Evolutionary conservation across 768 basidiomycete genomes (phyloP), one percentile per base, ranked within the genome.

Genomic region (Obba rivulosa): DNA sequence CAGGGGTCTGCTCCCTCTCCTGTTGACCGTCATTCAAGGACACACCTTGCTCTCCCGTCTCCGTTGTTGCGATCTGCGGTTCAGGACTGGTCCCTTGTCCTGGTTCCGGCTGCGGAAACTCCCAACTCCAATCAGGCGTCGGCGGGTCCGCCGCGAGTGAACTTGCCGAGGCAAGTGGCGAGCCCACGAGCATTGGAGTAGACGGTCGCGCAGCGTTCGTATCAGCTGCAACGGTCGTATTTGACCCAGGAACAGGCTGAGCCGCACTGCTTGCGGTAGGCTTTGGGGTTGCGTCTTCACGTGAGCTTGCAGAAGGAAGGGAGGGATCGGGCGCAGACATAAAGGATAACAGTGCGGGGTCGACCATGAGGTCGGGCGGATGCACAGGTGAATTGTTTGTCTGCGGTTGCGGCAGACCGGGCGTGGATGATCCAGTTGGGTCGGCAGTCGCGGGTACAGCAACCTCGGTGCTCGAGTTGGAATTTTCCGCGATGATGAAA

Each of bases 61-160:
- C 28, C 28, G 28, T 13, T 31, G 28, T 31, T 5, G n/a, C n/a
- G n/a, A n/a, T n/a, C n/a, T n/a, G n/a, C n/a, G n/a, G n/a, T n/a
- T n/a, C n/a, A n/a, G n/a, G n/a, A 18, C 37, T 18, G 18, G 22
- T 46, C 36, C 38, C 49, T 18, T 47, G 34, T 37, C 39, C 53
- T 24, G 57, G 41, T 20, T 37, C 49, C 8, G 51, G 49, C 20
- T 59, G 56, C 3, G 49, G 37, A 39, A 61, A 53, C 24, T 53
- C 18, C 50, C 57, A 58, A 9, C 56, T 54, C 60, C 60, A 61
- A 11, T 52, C 48, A 18, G 62, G 60, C 20, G 60, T 61, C 16
- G 56, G 47, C 8, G 62, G 59, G 18, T 51, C 59, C 10, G 25
- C 57, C 2, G 54, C 44, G 16, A 61, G 57, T 2, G 62, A 63